Percentiles rank a stretch among this genome's conserved stretches.
Conservation (phyloP, 139 green algal species). For the Spirogloea muscicola region DNA sequence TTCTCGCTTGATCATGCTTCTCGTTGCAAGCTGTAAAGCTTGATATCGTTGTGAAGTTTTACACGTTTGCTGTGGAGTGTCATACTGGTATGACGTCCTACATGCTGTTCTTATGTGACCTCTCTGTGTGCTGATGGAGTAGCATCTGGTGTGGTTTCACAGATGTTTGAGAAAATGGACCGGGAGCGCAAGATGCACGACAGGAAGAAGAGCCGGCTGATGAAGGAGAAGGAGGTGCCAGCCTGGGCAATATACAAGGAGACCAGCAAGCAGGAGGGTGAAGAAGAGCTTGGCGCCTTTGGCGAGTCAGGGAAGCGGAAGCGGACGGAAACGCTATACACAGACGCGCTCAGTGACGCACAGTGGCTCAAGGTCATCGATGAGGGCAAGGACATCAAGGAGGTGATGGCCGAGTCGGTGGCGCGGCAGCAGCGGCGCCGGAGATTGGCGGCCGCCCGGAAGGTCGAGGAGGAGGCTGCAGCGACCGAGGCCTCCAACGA, state of each 20-base stretch:
- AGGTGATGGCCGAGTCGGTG: conserved; percentile 12
- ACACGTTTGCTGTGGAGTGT: no score
- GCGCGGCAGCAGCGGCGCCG: conserved; percentile 6
- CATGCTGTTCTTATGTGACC: no score
- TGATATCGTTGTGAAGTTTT: no score
- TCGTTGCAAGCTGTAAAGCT: no score
- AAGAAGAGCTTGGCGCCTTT: conserved; percentile 1
- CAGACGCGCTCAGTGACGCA: conserved; percentile 40
- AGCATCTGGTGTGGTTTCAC: no score
- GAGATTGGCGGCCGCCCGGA: no score
- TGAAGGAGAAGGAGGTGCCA: conserved; percentile 57
- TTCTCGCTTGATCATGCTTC: no score
- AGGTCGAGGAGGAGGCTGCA: no score
- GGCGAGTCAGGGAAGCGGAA: conserved; percentile 27
- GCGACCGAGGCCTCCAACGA: no score
- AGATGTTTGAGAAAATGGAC: conserved; percentile 62
- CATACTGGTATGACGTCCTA: no score
- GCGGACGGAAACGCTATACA: conserved; percentile 41
- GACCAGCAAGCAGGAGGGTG: background rate
- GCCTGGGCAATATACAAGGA: conserved; percentile 49
- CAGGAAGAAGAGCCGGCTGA: conserved; percentile 19
- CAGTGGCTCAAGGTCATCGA: conserved; percentile 46
- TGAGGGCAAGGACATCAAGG: conserved; percentile 7
- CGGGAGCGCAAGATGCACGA: conserved; percentile 43
- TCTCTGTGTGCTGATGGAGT: no score